Evolutionary conservation across 306 rosid species (phyloP).

Genomic region (Prinsepia uniflora): DNA sequence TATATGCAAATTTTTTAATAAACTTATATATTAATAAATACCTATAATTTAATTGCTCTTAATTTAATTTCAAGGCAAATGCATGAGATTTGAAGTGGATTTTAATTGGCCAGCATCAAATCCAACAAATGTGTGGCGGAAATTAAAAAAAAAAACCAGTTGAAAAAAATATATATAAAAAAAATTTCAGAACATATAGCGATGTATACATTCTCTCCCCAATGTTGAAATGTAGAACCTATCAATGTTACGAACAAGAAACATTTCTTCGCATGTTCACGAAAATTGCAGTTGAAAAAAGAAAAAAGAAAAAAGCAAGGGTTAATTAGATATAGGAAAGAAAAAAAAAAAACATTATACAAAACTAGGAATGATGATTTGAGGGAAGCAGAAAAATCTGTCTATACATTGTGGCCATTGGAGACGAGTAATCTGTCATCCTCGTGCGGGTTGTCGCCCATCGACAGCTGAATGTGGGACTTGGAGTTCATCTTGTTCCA

Average conservation of each 20-base stretch:
- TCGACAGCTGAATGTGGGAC: conserved; percentile 57
- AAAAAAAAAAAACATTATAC: conserved; percentile 19
- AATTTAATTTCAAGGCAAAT: conserved; percentile 1
- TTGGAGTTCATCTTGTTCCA: conserved; percentile 76
- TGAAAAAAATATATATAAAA: too few relatives aligned
- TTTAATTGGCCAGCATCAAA: conserved; percentile 16
- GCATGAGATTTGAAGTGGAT: not conserved
- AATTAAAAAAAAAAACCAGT: not conserved
- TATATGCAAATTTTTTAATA: too few relatives aligned
- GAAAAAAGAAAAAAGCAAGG: not conserved
- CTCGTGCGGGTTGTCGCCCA: conserved; percentile 49
- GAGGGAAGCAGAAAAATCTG: conserved; percentile 19
- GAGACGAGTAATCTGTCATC: conserved; percentile 68
- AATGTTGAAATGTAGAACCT: conserved; percentile 13
- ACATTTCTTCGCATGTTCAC: not conserved
- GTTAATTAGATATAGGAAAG: not conserved
- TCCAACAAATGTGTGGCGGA: not conserved
- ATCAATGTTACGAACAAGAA: conserved; percentile 22
- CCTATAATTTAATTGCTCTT: too few relatives aligned
- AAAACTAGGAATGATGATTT: not conserved
- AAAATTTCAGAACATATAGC: not conserved
- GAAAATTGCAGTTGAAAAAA: conserved; percentile 9
- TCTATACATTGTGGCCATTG: conserved; percentile 55
- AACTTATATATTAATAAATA: too few relatives aligned
- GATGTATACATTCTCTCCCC: not conserved